Conservation (phyloP, 257 asterid genomes). For the Solanum commersonii region DNA sequence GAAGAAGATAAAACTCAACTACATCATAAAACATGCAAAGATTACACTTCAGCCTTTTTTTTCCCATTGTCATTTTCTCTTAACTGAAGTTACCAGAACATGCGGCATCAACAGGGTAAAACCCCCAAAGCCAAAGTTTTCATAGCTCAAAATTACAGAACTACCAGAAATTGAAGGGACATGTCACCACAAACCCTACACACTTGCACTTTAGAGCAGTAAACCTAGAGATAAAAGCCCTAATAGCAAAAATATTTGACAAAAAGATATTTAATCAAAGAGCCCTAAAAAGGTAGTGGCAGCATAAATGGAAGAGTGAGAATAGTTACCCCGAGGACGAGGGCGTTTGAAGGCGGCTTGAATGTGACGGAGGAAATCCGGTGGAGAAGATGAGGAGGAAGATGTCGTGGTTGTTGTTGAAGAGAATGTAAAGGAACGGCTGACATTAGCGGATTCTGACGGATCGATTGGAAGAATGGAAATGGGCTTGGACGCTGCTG, state of each 20-base stretch:
- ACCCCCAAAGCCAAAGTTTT: neutral
- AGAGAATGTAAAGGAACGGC: slow-evolving; percentile 25
- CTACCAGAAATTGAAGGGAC: neutral
- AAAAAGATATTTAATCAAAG: neutral
- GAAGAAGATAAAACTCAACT: neutral
- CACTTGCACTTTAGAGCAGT: neutral
- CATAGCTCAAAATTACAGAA: neutral
- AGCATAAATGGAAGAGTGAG: neutral
- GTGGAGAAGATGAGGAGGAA: slow-evolving; percentile 55
- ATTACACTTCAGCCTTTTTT: neutral
- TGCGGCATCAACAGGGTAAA: neutral
- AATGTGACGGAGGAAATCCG: slow-evolving; percentile 55
- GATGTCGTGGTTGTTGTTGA: slow-evolving; percentile 29
- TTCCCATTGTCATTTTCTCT: neutral
- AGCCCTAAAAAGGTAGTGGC: neutral
- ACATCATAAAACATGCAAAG: neutral
- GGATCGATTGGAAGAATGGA: slow-evolving; percentile 47
- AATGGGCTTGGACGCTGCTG: slow-evolving; percentile 28
- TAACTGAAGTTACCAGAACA: neutral
- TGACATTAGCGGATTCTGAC: slow-evolving; percentile 33
- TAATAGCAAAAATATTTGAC: neutral
- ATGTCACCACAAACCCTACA: neutral
- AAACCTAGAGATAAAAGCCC: neutral
- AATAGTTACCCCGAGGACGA: slow-evolving; percentile 53
- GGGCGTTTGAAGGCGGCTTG: slow-evolving; percentile 85